These are phyloP conservation scores for Sphaerobolus stellatus DNA, from an alignment of 1,284 basidiomycete genomes.

Conservation along the genomic window DNA sequence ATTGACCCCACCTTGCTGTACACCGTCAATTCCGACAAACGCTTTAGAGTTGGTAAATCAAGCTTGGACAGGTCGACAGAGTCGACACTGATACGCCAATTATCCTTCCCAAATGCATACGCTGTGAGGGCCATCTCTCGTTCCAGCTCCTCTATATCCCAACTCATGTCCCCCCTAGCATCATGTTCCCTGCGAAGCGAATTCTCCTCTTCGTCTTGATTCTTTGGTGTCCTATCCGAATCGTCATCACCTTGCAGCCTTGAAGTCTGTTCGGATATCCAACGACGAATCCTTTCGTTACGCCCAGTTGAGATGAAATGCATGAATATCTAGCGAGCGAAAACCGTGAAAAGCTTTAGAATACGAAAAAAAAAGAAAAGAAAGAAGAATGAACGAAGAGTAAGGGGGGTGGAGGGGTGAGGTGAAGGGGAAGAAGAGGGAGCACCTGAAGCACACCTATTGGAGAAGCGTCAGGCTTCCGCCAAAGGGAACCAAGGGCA, in stretches of 20 bases:
- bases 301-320: slow-evolving; percentile 11
- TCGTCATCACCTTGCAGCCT: not conserved
- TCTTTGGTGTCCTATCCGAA: not conserved
- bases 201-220: not conserved
- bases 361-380: not conserved
- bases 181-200: not conserved
- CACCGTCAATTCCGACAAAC: not conserved
- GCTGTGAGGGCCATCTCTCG: slow-evolving; percentile 9
- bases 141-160: slow-evolving; percentile 12
- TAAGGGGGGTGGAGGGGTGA: too few species aligned
- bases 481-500: too few species aligned
- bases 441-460: too few species aligned
- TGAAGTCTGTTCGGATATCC: slow-evolving; percentile 10
- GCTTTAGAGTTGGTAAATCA: not conserved
- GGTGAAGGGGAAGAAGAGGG: too few species aligned
- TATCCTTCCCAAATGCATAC: not conserved
- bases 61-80: slow-evolving; percentile 2
- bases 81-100: slow-evolving; percentile 2
- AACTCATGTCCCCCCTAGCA: not conserved
- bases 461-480: too few species aligned
- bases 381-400: slow-evolving; percentile 1
- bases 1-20: not conserved
- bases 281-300: slow-evolving; percentile 10
- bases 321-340: not conserved
- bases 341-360: too few species aligned